Percentiles rank a stretch among this genome's conserved stretches.
phyloP scores from a whole-genome alignment of 208 protist genomes.

The Balamuthia mandrillaris region DNA sequence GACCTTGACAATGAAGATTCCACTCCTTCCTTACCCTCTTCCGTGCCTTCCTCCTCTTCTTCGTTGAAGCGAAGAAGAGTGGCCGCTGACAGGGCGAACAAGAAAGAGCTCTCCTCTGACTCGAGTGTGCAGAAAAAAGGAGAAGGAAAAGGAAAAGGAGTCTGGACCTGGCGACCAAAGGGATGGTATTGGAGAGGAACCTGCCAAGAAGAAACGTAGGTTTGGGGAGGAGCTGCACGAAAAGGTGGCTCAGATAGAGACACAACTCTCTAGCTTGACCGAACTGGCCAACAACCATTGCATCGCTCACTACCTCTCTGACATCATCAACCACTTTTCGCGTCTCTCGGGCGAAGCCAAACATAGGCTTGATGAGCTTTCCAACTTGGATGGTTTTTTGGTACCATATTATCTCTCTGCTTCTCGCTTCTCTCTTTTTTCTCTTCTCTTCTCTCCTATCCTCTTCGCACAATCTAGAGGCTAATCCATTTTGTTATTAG shows the following conservation, averaged over 20 bases:
- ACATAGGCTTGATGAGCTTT: not conserved
- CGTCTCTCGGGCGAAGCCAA: not conserved
- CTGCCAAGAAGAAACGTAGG: not conserved
- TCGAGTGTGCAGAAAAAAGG: too few species aligned
- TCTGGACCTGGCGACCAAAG: too few species aligned
- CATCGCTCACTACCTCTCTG: not conserved
- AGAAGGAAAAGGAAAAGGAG: too few species aligned
- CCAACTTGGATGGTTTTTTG: not conserved
- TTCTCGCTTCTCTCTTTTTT: not conserved
- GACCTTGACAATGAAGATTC: too few species aligned
- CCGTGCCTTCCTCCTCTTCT: too few species aligned
- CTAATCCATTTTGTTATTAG: not conserved
- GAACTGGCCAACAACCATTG: not conserved
- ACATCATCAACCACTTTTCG: not conserved
- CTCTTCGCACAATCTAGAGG: not conserved
- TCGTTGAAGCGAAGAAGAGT: too few species aligned
- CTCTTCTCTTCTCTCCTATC: too few species aligned
- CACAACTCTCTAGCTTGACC: not conserved
- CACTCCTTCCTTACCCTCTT: too few species aligned
- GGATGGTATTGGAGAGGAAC: constrained; percentile 16
- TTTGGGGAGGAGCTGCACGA: constrained; percentile 7
- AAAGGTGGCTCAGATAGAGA: not conserved
- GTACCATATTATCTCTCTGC: not conserved
- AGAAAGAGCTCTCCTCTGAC: too few species aligned
- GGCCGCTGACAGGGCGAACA: too few species aligned